Conservation (phyloP, 352 stramenopile species). For the Hyaloperonospora brassicae region DNA sequence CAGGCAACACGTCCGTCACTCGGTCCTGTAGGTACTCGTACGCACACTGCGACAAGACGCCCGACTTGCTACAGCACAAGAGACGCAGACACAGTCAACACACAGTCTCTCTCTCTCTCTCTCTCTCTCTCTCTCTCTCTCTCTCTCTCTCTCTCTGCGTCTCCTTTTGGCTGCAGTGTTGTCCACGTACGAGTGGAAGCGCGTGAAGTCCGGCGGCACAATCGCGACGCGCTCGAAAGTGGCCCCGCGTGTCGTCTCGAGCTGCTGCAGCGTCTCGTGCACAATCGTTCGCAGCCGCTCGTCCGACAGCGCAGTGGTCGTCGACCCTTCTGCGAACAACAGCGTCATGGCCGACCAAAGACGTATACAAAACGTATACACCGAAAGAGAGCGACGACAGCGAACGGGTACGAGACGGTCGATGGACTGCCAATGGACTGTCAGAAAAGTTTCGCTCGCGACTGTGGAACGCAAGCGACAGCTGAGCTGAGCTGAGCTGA, state of each 20-base stretch:
- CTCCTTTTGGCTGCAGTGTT: no score
- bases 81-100: slow-evolving; percentile 2
- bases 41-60: slow-evolving; percentile 89
- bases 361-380: not conserved
- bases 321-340: slow-evolving; percentile 66
- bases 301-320: slow-evolving; percentile 53
- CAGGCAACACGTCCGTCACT: slow-evolving; percentile 89
- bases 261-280: slow-evolving; percentile 46
- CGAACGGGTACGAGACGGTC: no score
- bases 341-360: slow-evolving; percentile 41
- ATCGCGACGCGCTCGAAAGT: slow-evolving; percentile 78
- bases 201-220: slow-evolving; percentile 94
- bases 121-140: not conserved
- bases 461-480: no score
- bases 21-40: slow-evolving; percentile 88
- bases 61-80: slow-evolving; percentile 59
- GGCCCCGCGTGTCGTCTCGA: slow-evolving; percentile 44
- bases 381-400: no score
- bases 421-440: no score
- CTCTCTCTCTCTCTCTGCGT: not conserved
- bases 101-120: not conserved
- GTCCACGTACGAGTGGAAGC: slow-evolving; percentile 87
- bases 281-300: slow-evolving; percentile 56
- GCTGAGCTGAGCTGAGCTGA: no score
- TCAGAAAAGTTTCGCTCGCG: no score